phyloP scores from a whole-genome alignment of 2,329 filamentous ascomycete genomes.

The Madurella fahalii region DNA sequence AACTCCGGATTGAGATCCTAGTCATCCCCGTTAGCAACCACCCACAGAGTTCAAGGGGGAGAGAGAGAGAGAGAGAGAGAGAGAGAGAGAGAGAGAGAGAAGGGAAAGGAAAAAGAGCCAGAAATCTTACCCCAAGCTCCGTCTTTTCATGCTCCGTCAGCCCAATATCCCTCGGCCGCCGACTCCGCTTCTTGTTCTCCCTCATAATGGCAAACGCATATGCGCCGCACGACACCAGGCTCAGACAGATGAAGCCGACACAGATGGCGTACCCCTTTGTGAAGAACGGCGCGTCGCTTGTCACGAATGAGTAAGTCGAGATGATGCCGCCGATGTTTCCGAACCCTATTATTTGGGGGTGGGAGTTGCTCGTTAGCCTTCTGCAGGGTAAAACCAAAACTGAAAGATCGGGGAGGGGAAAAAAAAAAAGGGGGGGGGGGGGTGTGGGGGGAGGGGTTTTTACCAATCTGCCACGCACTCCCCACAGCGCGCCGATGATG shows the following conservation, averaged over 20 bases:
- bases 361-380: no score
- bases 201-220: conserved; percentile 57
- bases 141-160: conserved; percentile 36
- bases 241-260: conserved; percentile 68
- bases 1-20: conserved; percentile 36
- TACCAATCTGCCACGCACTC: conserved; percentile 67
- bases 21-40: background rate
- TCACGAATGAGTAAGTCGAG: conserved; percentile 65
- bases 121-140: conserved; percentile 38
- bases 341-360: conserved; percentile 42
- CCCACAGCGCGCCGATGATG: conserved; percentile 68
- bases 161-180: conserved; percentile 24
- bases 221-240: conserved; percentile 53
- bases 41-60: background rate
- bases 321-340: conserved; percentile 79
- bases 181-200: conserved; percentile 59
- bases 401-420: background rate
- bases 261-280: conserved; percentile 72
- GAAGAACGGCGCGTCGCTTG: conserved; percentile 64
- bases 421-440: no score
- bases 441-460: no score
- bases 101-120: background rate
- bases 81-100: background rate
- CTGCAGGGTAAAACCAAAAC: background rate
- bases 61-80: background rate